Evolutionary conservation across 2,329 filamentous ascomycete species (phyloP).

Genomic region (Alternaria ventricosa): DNA sequence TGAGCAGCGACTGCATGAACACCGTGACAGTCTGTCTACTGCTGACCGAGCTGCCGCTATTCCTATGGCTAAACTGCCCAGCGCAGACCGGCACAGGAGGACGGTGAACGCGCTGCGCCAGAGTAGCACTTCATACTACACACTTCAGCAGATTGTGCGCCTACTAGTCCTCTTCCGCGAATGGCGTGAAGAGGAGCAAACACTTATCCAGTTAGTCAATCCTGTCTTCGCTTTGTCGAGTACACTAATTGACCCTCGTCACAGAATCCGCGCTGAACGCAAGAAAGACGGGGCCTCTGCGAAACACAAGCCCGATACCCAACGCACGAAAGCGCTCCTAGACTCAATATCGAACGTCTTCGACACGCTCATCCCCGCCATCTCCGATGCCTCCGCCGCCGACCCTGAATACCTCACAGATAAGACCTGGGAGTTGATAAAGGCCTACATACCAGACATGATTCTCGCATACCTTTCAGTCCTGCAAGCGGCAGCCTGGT

Average conservation of each 20-base stretch:
- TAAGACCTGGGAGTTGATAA: conserved; percentile 63
- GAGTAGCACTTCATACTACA: conserved; percentile 47
- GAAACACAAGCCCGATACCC: conserved; percentile 29
- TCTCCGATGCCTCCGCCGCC: conserved; percentile 12
- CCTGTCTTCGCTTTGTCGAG: background rate
- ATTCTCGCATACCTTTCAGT: conserved; percentile 83
- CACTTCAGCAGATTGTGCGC: conserved; percentile 52
- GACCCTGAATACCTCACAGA: conserved; percentile 7
- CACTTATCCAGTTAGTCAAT: conserved; percentile 42
- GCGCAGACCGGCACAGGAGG: conserved; percentile 25
- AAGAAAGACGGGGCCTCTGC: conserved; percentile 12
- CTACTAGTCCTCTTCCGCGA: conserved; percentile 52
- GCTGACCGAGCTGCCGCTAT: conserved; percentile 25
- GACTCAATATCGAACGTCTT: conserved; percentile 50
- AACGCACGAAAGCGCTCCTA: conserved; percentile 49
- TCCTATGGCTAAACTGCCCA: conserved; percentile 27
- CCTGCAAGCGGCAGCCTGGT: conserved; percentile 78
- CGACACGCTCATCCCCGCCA: conserved; percentile 39
- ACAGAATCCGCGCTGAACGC: conserved; percentile 18
- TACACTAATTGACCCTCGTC: conserved; percentile 8
- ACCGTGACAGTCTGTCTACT: conserved; percentile 27
- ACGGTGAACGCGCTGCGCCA: conserved; percentile 31
- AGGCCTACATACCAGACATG: conserved; percentile 83
- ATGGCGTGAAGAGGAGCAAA: conserved; percentile 53
- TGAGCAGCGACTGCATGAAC: conserved; percentile 24